These are phyloP conservation scores for Penicillium sp. DNA, from an alignment of 2,329 filamentous ascomycete genomes.

Conservation along the genomic window DNA sequence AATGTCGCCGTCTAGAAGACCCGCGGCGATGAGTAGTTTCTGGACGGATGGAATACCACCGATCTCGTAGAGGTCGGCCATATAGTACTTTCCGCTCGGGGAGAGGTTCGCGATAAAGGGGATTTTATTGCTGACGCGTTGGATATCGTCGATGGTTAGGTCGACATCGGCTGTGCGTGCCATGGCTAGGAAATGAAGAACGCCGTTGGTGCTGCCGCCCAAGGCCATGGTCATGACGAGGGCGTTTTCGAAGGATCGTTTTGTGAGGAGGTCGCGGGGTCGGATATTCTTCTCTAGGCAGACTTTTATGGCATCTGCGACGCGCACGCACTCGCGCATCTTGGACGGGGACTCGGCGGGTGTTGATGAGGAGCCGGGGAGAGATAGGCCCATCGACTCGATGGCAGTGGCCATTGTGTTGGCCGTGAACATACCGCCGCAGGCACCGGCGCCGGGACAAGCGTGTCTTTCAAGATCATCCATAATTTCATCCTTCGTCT, in stretches of 20 bases:
- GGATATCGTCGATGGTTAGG: slow-evolving; percentile 80
- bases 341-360: slow-evolving; percentile 82
- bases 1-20: slow-evolving; percentile 75
- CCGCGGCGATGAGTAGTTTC: slow-evolving; percentile 78
- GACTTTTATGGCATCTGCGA: slow-evolving; percentile 73
- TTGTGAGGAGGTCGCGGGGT: slow-evolving; percentile 78
- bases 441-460: slow-evolving; percentile 78
- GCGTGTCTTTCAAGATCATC: slow-evolving; percentile 80
- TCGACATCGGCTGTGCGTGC: slow-evolving; percentile 80
- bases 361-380: slow-evolving; percentile 83
- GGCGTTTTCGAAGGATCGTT: slow-evolving; percentile 82
- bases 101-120: slow-evolving; percentile 86
- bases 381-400: slow-evolving; percentile 81
- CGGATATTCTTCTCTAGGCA: slow-evolving; percentile 84
- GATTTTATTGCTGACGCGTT: slow-evolving; percentile 78
- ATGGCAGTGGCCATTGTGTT: slow-evolving; percentile 93
- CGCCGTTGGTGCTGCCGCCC: slow-evolving; percentile 87
- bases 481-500: slow-evolving; percentile 76
- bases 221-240: slow-evolving; percentile 88
- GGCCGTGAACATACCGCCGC: slow-evolving; percentile 92
- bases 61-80: slow-evolving; percentile 85
- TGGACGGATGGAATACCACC: slow-evolving; percentile 85
- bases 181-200: slow-evolving; percentile 89
- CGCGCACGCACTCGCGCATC: slow-evolving; percentile 82
- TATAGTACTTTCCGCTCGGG: slow-evolving; percentile 81